Conservation (phyloP, 345 rosid species). For the Murraya paniculata region DNA sequence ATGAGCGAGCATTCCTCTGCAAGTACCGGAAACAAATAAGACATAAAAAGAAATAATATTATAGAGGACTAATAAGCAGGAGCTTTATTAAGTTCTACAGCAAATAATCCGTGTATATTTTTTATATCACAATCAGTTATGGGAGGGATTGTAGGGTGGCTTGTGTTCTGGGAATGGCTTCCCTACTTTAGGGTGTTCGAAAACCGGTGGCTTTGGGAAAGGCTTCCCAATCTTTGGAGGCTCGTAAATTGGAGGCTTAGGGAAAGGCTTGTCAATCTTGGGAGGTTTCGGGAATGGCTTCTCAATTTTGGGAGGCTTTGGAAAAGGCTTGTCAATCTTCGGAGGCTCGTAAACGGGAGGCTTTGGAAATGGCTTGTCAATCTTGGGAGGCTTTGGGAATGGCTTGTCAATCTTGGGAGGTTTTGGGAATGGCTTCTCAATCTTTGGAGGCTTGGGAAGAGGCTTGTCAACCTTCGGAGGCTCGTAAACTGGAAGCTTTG, state of each 20-base stretch:
- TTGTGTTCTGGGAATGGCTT: not conserved
- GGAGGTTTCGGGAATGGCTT: not conserved
- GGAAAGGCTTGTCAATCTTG: too few species aligned
- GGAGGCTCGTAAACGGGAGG: not conserved
- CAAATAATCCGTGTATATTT: not conserved
- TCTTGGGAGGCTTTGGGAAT: conserved; percentile 4
- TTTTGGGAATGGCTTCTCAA: conserved; percentile 4
- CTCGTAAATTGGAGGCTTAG: conserved; percentile 8
- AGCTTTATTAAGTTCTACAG: conserved; percentile 13
- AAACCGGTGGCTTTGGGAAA: not conserved
- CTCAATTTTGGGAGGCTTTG: not conserved
- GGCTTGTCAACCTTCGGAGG: conserved; percentile 11
- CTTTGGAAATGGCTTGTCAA: not conserved
- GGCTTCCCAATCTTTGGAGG: conserved; percentile 2
- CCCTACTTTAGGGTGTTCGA: too few species aligned
- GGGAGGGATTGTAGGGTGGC: not conserved
- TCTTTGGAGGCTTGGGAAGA: conserved; percentile 15
- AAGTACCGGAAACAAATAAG: not conserved
- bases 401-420: conserved; percentile 6
- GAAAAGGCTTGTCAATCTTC: too few species aligned
- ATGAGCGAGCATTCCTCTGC: not conserved
- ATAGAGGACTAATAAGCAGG: not conserved
- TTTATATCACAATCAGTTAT: not conserved
- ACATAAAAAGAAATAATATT: not conserved
- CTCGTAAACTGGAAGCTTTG: too few species aligned